These are phyloP conservation scores for Leccinum truebloodii DNA, from an alignment of 768 basidiomycete species.

Conservation along the genomic window DNA sequence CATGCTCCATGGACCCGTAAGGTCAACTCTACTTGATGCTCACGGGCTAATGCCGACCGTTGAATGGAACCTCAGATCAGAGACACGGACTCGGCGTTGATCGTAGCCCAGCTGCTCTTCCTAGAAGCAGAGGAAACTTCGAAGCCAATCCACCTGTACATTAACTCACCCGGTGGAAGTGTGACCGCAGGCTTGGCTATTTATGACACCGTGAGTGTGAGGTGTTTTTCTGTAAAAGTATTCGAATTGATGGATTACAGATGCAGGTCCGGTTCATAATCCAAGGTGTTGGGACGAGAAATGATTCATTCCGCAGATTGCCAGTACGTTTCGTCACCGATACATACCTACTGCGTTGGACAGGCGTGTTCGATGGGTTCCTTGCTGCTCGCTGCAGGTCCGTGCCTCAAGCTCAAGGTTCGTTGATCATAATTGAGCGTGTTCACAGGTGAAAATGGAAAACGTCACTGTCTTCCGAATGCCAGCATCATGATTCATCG, in stretches of 20 bases:
- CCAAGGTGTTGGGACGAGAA: conserved; percentile 4
- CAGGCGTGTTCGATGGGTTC: conserved; percentile 98
- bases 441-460: conserved; percentile 71
- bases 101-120: conserved; percentile 91
- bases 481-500: conserved; percentile 99
- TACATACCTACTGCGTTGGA: conserved; percentile 96
- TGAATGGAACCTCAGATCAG: conserved; percentile 59
- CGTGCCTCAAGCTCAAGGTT: conserved; percentile 16
- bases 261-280: conserved; percentile 60
- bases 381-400: conserved; percentile 82
- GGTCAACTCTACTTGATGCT: conserved; percentile 30
- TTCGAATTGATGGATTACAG: conserved; percentile 39
- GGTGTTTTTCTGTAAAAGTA: conserved; percentile 6
- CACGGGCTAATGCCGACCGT: conserved; percentile 13
- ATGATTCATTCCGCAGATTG: conserved; percentile 29
- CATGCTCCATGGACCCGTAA: conserved; percentile 90
- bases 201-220: conserved; percentile 83
- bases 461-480: conserved; percentile 89
- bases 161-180: conserved; percentile 95
- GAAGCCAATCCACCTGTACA: conserved; percentile 95
- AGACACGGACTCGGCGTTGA: conserved; percentile 85
- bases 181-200: conserved; percentile 96
- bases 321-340: conserved; percentile 90
- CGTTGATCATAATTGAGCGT: conserved; percentile 17
- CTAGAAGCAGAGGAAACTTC: conserved; percentile 94